A percentile compares a stretch with the other conserved stretches of the same genome.
Conservation (phyloP, 75 land plant genomes). For the Cupressus sempervirens region DNA sequence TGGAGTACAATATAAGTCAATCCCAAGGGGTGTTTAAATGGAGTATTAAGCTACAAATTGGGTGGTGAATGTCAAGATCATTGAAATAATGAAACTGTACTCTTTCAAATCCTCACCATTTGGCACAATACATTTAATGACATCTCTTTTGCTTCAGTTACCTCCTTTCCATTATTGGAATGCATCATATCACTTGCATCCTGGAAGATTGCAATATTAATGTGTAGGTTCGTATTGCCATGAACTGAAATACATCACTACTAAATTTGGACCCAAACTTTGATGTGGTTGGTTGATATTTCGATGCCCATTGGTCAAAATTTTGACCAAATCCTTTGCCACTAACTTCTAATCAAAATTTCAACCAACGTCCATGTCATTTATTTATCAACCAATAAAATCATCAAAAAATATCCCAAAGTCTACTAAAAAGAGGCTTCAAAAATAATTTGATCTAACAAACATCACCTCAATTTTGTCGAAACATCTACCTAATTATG, state of each 20-base stretch:
- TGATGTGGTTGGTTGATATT: too few relatives aligned
- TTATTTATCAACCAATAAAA: too few relatives aligned
- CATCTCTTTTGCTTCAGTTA: constrained; percentile 18
- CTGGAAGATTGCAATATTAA: constrained; percentile 28
- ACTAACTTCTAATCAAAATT: too few relatives aligned
- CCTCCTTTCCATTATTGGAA: constrained; percentile 40
- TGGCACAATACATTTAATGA: constrained; percentile 50
- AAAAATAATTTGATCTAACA: too few relatives aligned
- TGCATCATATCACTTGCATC: constrained; percentile 64
- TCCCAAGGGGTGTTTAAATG: not conserved
- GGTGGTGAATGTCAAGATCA: not conserved
- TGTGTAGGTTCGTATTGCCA: not conserved
- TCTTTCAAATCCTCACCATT: constrained; percentile 50
- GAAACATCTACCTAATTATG: too few relatives aligned
- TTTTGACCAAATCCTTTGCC: too few relatives aligned
- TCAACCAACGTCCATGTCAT: too few relatives aligned
- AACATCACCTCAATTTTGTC: too few relatives aligned
- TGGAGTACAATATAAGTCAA: not conserved
- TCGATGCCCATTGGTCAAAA: too few relatives aligned
- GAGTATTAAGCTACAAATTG: not conserved
- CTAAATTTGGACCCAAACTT: too few relatives aligned
- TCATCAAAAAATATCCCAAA: too few relatives aligned
- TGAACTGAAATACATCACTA: not conserved
- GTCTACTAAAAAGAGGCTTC: too few relatives aligned
- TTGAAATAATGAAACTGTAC: not conserved